These are phyloP conservation scores for Aspergillus steynii DNA, from an alignment of 495 filamentous ascomycete genomes.

Conservation along the genomic window DNA sequence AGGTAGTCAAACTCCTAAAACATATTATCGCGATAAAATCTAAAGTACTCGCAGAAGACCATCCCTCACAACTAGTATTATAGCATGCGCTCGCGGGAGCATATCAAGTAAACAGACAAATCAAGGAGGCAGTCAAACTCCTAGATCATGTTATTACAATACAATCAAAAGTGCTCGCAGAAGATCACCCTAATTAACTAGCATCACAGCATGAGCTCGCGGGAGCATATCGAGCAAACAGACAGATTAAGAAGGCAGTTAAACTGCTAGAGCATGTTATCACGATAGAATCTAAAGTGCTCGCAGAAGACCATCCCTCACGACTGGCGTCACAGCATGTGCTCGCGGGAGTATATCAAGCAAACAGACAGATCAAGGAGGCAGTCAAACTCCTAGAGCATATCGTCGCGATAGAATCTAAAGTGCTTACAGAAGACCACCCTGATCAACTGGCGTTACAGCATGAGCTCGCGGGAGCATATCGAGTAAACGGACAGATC, in stretches of 20 bases:
- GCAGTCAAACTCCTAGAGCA: conserved; percentile 34
- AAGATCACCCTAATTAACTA: conserved; percentile 29
- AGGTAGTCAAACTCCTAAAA: conserved; percentile 31
- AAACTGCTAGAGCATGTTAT: conserved; percentile 33
- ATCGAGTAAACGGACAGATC: conserved; percentile 24
- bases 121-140: conserved; percentile 31
- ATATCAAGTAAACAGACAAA: conserved; percentile 29
- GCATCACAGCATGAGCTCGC: conserved; percentile 35
- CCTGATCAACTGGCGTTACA: conserved; percentile 31
- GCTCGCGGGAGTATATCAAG: conserved; percentile 25
- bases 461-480: conserved; percentile 32
- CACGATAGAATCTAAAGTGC: conserved; percentile 11
- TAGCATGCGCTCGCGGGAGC: conserved; percentile 26
- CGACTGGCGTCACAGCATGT: conserved; percentile 17
- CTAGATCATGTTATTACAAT: conserved; percentile 34
- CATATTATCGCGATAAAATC: conserved; percentile 26
- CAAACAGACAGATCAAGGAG: conserved; percentile 29
- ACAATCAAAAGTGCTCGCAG: conserved; percentile 16
- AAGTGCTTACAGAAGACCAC: conserved; percentile 24
- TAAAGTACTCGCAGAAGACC: conserved; percentile 15
- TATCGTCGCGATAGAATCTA: conserved; percentile 25
- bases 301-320: conserved; percentile 3
- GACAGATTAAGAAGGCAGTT: conserved; percentile 31
- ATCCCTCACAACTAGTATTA: conserved; percentile 28
- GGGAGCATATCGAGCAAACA: conserved; percentile 24